A percentile compares a stretch with the other conserved stretches of the same genome.
Conservation (phyloP, 139 green algal genomes). For the Nannochloris sp. region DNA sequence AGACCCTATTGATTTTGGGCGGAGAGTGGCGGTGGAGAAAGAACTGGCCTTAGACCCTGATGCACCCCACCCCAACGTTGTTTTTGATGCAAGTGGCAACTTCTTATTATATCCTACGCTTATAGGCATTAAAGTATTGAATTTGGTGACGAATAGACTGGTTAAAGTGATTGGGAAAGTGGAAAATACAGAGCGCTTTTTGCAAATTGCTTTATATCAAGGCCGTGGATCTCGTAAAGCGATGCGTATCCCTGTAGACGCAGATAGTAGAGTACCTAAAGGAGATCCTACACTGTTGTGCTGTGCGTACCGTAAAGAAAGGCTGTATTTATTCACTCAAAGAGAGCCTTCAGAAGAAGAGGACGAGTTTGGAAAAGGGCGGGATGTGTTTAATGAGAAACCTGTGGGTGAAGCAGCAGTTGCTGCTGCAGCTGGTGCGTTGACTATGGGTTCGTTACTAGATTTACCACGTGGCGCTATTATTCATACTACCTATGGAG, state of each 20-base stretch:
- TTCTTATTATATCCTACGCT: slow-evolving; percentile 86
- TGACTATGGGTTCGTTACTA: slow-evolving; percentile 3
- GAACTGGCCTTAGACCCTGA: slow-evolving; percentile 29
- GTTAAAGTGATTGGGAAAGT: slow-evolving; percentile 80
- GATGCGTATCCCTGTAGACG: slow-evolving; percentile 7
- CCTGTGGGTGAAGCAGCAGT: slow-evolving; percentile 33
- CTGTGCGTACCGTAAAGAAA: slow-evolving; percentile 74
- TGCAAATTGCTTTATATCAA: slow-evolving; percentile 84
- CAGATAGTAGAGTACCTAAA: slow-evolving; percentile 13
- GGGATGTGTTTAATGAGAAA: slow-evolving; percentile 95
- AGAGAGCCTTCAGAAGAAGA: slow-evolving; percentile 74
- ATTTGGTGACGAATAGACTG: slow-evolving; percentile 76
- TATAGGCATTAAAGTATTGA: slow-evolving; percentile 93
- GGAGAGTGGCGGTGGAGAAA: slow-evolving; percentile 52
- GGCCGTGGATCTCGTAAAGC: slow-evolving; percentile 9
- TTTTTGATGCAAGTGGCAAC: slow-evolving; percentile 93
- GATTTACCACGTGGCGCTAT: slow-evolving; percentile 59
- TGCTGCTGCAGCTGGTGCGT: not conserved
- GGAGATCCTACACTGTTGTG: slow-evolving; percentile 79
- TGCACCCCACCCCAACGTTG: slow-evolving; percentile 55
- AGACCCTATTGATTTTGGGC: slow-evolving; percentile 91
- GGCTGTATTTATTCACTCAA: slow-evolving; percentile 89
- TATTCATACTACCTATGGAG: slow-evolving; percentile 84
- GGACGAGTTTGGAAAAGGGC: slow-evolving; percentile 43
- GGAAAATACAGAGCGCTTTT: slow-evolving; percentile 93